Conservation (phyloP, 768 basidiomycete genomes). For the Psilocybe subaeruginosa region DNA sequence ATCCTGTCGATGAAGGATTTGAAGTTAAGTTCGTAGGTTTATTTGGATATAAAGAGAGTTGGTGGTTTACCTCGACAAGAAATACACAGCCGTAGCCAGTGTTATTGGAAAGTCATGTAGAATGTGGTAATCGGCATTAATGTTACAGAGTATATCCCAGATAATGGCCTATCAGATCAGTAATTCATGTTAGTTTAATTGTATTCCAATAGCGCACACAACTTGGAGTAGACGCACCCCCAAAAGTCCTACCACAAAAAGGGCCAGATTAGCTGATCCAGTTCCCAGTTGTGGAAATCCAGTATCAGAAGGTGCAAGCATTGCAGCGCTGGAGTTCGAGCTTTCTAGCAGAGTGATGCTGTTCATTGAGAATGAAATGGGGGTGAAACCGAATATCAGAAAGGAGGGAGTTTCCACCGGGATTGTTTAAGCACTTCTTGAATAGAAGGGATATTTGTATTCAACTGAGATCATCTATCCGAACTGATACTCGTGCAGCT, state of each 20-base stretch:
- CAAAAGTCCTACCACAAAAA: not conserved
- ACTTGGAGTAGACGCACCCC: not conserved
- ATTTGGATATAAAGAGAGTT: not conserved
- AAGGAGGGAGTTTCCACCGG: too few relatives aligned
- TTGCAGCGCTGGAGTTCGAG: not conserved
- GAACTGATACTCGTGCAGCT: too few relatives aligned
- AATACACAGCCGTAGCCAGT: constrained; percentile 23
- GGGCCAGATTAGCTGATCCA: not conserved
- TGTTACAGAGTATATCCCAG: constrained; percentile 6
- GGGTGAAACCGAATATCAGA: not conserved
- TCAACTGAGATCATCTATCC: too few relatives aligned
- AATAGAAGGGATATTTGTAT: too few relatives aligned
- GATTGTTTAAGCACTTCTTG: too few relatives aligned
- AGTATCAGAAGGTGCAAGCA: not conserved
- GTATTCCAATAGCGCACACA: not conserved
- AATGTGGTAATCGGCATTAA: constrained; percentile 6
- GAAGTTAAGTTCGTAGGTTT: not conserved
- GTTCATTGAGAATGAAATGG: not conserved
- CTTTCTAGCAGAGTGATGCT: not conserved
- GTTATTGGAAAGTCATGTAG: not conserved
- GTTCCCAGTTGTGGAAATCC: not conserved
- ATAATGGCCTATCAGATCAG: constrained; percentile 3
- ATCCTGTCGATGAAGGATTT: not conserved
- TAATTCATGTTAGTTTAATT: not conserved
- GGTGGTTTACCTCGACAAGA: constrained; percentile 21